These are phyloP conservation scores for Acer yangbiense DNA, from an alignment of 345 rosid species.

Conservation along the genomic window DNA sequence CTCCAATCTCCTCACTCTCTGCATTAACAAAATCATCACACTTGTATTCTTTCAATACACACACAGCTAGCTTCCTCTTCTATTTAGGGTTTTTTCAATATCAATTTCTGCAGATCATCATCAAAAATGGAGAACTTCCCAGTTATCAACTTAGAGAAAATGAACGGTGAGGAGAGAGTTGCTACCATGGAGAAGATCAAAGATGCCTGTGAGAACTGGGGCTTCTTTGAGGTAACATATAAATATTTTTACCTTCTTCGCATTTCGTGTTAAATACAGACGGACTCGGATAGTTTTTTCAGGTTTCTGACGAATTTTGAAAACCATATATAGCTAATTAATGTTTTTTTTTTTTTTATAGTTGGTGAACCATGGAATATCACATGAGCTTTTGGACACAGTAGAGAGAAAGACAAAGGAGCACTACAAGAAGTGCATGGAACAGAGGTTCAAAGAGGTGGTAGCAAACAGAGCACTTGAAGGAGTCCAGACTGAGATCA, in stretches of 20 bases:
- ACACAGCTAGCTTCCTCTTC: neutral
- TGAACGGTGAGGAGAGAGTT: slow-evolving; percentile 66
- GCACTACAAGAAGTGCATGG: slow-evolving; percentile 87
- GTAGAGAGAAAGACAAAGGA: slow-evolving; percentile 75
- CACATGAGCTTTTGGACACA: slow-evolving; percentile 65
- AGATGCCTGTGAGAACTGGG: slow-evolving; percentile 99
- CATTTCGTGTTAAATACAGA: neutral
- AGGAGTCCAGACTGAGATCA: slow-evolving; percentile 59
- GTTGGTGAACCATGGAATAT: slow-evolving; percentile 82
- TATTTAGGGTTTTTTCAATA: neutral
- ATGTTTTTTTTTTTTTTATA: slow-evolving; percentile 5
- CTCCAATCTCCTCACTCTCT: neutral
- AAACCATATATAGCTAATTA: neutral
- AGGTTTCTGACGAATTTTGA: neutral
- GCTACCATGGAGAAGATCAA: slow-evolving; percentile 68
- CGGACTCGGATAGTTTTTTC: neutral
- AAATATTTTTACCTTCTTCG: neutral
- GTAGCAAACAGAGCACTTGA: slow-evolving; percentile 67
- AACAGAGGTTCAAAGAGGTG: slow-evolving; percentile 76
- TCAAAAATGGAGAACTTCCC: slow-evolving; percentile 65
- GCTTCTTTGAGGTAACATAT: slow-evolving; percentile 80
- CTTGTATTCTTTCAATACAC: neutral
- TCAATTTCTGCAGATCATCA: neutral
- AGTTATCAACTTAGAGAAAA: slow-evolving; percentile 62
- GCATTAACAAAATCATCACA: slow-evolving; percentile 3